Evolutionary conservation across 305 asterid species (phyloP).

Genomic region (Fraxinus xanthoxyloides): DNA sequence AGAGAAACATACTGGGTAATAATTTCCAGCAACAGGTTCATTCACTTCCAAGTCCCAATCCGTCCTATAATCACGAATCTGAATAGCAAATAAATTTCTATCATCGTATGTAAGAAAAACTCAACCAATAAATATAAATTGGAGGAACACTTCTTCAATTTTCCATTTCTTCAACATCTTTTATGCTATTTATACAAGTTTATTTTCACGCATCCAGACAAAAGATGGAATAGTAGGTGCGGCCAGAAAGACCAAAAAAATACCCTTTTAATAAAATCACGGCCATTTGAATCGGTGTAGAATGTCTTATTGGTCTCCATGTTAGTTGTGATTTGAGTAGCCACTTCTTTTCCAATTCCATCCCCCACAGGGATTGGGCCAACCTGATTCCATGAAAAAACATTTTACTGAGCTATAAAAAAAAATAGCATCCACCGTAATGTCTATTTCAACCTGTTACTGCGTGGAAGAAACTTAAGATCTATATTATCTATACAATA

Average conservation of each 20-base stretch:
- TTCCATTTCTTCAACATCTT: neutral
- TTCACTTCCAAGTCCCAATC: conserved; percentile 77
- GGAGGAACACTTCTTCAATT: neutral
- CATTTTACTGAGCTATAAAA: neutral
- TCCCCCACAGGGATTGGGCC: conserved; percentile 74
- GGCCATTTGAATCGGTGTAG: conserved; percentile 72
- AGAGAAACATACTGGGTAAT: conserved; percentile 61
- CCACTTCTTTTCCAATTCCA: conserved; percentile 71
- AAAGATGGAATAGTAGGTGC: neutral
- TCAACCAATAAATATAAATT: neutral
- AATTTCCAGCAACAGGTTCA: conserved; percentile 85
- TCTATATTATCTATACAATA: neutral
- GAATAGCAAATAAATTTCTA: conserved; percentile 23
- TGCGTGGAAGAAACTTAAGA: conserved; percentile 1
- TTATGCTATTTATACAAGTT: conserved; percentile 9
- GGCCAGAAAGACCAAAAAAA: neutral
- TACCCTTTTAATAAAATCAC: conserved; percentile 74
- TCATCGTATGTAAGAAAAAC: neutral
- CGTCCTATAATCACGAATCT: conserved; percentile 69
- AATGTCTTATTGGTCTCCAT: conserved; percentile 54
- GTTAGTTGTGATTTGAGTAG: conserved; percentile 49
- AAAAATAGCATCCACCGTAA: neutral
- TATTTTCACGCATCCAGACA: neutral
- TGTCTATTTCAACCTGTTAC: conserved; percentile 5
- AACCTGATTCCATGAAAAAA: conserved; percentile 39